Evolutionary conservation across 495 filamentous ascomycete species (phyloP), one percentile per base, ranked within the genome.

Genomic region (Penicillium argentinense): DNA sequence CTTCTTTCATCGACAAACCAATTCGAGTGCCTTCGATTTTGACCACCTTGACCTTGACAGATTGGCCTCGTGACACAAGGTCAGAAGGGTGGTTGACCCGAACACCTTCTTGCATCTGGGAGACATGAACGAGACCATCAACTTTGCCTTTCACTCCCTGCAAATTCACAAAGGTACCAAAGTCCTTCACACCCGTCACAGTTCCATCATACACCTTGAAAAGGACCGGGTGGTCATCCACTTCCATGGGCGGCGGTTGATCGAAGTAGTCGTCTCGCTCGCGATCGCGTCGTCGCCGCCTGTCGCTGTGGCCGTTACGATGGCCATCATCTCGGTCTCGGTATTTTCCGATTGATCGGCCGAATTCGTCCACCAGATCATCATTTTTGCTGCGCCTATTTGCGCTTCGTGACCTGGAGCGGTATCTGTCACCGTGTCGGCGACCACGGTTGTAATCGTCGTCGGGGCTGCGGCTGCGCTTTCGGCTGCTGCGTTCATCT

Each of bases 161-260:
- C n/a, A 98, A 67, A 55, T 92, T 97, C 39, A 98, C 91, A 65
- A 98, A 98, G 9, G 85, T 89, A 25, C 93, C 93, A 69, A 97
- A 98, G 53, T 96, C 88, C 62, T 96, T 97, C 23, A 97, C 75
- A 0, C 91, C 90, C 2, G 89, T 96, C 30, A 97, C 86, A 48
- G 82, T 81, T 12, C 93, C 93, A 57, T 89, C 82, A 60, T 98
- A 98, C 1, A 95, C 71, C 63, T 98, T 98, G 76, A 83, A 87
- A 11, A 96, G 67, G 18, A 88, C 72, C 0, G 92, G 91, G 5
- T 80, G 69, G 37, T 92, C 85, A 69, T 98, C 93, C 23, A 88
- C 57, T 59, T 97, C 92, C 2, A 80, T 77, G 5, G 80, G 83
- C 2, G 89, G 88, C 1, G 88, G 87, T 28, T 79, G 76, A 51